Evolutionary conservation across 345 rosid species (phyloP), one percentile per base, ranked within the genome.

Genomic region (Arabidopsis suecica): DNA sequence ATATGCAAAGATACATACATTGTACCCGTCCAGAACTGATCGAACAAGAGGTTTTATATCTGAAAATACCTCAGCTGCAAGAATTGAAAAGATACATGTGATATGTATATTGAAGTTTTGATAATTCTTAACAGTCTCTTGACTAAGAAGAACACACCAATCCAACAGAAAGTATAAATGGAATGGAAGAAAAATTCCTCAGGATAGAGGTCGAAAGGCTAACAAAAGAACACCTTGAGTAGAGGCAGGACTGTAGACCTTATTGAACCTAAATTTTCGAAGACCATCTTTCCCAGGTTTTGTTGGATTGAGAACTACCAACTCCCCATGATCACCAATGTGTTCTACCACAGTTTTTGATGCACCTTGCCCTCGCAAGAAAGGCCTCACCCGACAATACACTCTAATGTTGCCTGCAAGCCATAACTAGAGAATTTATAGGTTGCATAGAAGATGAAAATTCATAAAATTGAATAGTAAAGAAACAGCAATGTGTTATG

Each of bases 1-100:
- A 63, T 95, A 95, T 5, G 99, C 99, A 82, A 95, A 92, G 64
- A 95, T 95, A 68, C 99, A 92, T 1, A 88, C 98, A 68, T 85
- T 89, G 69, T 86, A 92, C 22, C 99, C 99, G 84, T 95, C 98
- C 8, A 92, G 86, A 13, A 87, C 93, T 2, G 91, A 92, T 13
- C 89, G 85, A 38, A 92, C 63, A 79, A 92, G 86, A 0, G 97
- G 93, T 78, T 88, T 88, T 20, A 86, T 83, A 60, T 95, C 97
- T 12, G 88, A 74, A 82, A 83, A 92, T 53, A 95, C 96, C 59
- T 89, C 91, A 69, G 64, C 99, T 92, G 89, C 73, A 78, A 83
- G 65, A 48, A 71, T 77, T 56, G 41, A 48, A 61, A 70, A 68
- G 32, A 55, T 36, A 56, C 22, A 12, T 55, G 50, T 47, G 30